Conservation (phyloP, 495 filamentous ascomycete species). For the Thermothielavioides terrestris region DNA sequence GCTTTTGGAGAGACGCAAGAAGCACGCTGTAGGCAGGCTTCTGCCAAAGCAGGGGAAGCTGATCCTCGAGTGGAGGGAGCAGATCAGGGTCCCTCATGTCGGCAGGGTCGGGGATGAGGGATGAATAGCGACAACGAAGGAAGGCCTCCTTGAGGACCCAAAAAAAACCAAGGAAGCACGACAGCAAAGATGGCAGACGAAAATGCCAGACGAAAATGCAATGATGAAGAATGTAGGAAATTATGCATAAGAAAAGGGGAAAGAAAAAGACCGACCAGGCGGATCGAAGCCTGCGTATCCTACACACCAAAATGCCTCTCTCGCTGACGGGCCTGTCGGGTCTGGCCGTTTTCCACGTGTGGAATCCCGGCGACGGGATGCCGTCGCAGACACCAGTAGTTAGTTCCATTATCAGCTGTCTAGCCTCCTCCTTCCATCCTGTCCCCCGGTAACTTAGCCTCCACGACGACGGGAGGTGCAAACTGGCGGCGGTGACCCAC, state of each 20-base stretch:
- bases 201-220: too few species aligned
- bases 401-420: too few species aligned
- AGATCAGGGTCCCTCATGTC: slow-evolving; percentile 4
- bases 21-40: slow-evolving; percentile 33
- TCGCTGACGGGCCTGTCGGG: background rate
- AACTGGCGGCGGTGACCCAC: slow-evolving; percentile 3
- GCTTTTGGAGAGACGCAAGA: slow-evolving; percentile 28
- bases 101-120: background rate
- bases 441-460: background rate
- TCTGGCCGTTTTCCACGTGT: background rate
- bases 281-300: too few species aligned
- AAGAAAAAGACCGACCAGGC: too few species aligned
- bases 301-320: background rate
- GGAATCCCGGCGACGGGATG: background rate
- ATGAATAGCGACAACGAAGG: background rate
- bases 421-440: background rate
- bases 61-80: slow-evolving; percentile 6
- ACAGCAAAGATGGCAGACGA: background rate
- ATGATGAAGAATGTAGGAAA: too few species aligned
- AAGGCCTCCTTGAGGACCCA: background rate
- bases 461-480: background rate
- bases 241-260: too few species aligned
- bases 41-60: slow-evolving; percentile 40
- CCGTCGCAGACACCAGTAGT: background rate
- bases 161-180: background rate